phyloP scores from a whole-genome alignment of 768 basidiomycete genomes.

The Termitomyces sp. region DNA sequence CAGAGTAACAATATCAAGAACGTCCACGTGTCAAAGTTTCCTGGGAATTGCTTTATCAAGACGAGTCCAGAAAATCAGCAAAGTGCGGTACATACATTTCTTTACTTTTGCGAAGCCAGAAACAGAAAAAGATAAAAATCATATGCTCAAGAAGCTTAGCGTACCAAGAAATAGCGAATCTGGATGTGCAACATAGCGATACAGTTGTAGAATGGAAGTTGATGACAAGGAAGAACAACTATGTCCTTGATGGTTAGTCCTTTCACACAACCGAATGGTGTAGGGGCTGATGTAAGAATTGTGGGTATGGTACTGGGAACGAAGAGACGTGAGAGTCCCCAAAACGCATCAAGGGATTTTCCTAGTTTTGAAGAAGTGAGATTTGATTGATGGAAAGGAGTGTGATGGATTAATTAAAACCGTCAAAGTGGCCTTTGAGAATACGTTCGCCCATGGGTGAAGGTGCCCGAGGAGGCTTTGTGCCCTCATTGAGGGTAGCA shows the following conservation, averaged over 20 bases:
- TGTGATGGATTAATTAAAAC: slow-evolving; percentile 59
- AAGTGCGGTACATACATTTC: background rate
- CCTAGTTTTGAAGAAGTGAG: slow-evolving; percentile 7
- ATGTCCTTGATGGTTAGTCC: background rate
- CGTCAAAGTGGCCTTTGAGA: slow-evolving; percentile 87
- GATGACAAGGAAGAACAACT: background rate
- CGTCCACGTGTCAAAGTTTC: background rate
- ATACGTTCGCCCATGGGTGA: slow-evolving; percentile 91
- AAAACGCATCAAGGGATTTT: slow-evolving; percentile 5
- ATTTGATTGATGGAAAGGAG: slow-evolving; percentile 6
- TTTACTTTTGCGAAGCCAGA: background rate
- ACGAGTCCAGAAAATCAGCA: background rate
- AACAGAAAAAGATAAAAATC: slow-evolving; percentile 4
- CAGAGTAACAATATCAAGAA: background rate
- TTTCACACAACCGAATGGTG: slow-evolving; percentile 7
- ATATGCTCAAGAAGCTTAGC: background rate
- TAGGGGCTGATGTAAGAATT: slow-evolving; percentile 26
- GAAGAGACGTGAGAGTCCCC: background rate
- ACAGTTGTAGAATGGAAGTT: background rate
- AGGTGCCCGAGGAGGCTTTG: slow-evolving; percentile 61
- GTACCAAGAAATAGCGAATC: background rate
- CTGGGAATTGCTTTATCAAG: background rate
- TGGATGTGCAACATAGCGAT: background rate
- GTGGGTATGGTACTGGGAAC: slow-evolving; percentile 34
- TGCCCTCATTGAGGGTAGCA: slow-evolving; percentile 49